These are phyloP conservation scores for Wakefieldia striispora DNA, from an alignment of 768 basidiomycete species.

Conservation along the genomic window DNA sequence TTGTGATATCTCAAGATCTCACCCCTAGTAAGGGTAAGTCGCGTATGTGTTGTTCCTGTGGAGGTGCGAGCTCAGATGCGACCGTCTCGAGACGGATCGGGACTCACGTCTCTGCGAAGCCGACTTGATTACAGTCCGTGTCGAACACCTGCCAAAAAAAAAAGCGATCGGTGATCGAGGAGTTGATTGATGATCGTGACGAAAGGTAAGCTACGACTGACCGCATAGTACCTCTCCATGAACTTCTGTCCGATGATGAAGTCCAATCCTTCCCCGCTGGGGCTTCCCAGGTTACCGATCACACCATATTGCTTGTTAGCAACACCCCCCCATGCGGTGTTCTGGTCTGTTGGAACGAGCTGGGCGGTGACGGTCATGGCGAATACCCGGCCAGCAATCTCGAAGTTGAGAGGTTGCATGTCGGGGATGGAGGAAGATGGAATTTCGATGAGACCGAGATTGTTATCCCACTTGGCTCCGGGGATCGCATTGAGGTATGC, in stretches of 20 bases:
- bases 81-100: not conserved
- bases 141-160: constrained; percentile 13
- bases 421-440: constrained; percentile 6
- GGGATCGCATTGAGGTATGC: constrained; percentile 16
- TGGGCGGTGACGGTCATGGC: constrained; percentile 15
- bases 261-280: constrained; percentile 8
- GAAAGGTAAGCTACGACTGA: not conserved
- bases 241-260: constrained; percentile 18
- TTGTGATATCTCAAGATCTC: not conserved
- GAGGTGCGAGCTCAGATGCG: not conserved
- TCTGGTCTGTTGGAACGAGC: constrained; percentile 10
- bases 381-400: constrained; percentile 3
- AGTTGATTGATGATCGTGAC: not conserved
- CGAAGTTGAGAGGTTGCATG: constrained; percentile 15
- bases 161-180: not conserved
- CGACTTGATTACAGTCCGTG: constrained; percentile 9
- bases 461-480: constrained; percentile 3
- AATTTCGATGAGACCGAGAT: constrained; percentile 12
- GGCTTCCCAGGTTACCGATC: not conserved
- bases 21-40: not conserved
- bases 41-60: constrained; percentile 23
- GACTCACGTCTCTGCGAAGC: constrained; percentile 24
- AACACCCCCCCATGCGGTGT: constrained; percentile 6
- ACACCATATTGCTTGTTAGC: constrained; percentile 11
- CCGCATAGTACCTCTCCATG: constrained; percentile 17